Evolutionary conservation across 2,329 filamentous ascomycete genomes (phyloP).

Genomic region (Xylaria polymorpha): DNA sequence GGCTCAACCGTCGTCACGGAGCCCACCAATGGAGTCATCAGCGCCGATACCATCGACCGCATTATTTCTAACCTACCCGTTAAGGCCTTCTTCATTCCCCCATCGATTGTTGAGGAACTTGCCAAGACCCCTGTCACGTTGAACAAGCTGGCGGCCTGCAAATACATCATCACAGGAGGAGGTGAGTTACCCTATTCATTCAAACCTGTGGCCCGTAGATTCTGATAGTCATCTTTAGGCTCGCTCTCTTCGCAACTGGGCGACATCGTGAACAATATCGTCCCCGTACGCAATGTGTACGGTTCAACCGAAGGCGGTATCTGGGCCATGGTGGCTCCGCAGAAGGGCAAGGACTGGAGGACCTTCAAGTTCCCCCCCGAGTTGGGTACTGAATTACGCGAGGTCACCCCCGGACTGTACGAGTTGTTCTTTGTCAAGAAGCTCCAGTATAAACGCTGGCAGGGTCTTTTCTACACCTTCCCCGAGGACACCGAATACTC

Average conservation of each 20-base stretch:
- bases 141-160: conserved; percentile 39
- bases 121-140: conserved; percentile 41
- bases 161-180: conserved; percentile 44
- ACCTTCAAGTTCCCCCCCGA: conserved; percentile 44
- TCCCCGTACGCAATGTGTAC: conserved; percentile 42
- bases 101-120: conserved; percentile 43
- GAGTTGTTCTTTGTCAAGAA: conserved; percentile 44
- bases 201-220: not conserved
- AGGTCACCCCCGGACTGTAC: conserved; percentile 40
- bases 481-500: conserved; percentile 42
- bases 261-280: conserved; percentile 41
- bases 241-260: conserved; percentile 42
- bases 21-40: conserved; percentile 43
- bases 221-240: conserved; percentile 23
- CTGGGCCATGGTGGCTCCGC: conserved; percentile 42
- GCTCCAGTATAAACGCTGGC: conserved; percentile 41
- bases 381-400: conserved; percentile 41
- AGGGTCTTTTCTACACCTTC: conserved; percentile 45
- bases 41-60: conserved; percentile 42
- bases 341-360: conserved; percentile 42
- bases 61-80: conserved; percentile 43
- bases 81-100: conserved; percentile 43
- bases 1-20: conserved; percentile 43
- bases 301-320: conserved; percentile 44
- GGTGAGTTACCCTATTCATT: conserved; percentile 22